Conservation (phyloP, 1,139 yeast genomes). For the Blastobotrys proliferans region DNA sequence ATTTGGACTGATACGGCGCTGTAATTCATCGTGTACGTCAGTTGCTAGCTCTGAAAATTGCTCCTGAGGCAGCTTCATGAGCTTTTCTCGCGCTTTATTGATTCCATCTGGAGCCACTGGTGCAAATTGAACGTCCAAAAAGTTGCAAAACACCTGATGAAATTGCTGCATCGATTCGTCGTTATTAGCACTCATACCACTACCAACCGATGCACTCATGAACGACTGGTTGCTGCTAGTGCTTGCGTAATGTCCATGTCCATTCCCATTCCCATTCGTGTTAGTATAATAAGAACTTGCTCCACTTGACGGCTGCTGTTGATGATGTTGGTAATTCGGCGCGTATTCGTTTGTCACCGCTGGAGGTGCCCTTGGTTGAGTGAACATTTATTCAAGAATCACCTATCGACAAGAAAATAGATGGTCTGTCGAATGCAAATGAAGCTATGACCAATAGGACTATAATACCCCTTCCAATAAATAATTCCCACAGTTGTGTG, state of each 20-base stretch:
- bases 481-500: no score
- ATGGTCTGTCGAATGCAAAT: no score
- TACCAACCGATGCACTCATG: no score
- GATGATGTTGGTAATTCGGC: neutral
- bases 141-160: constrained; percentile 19
- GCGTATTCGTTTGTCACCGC: neutral
- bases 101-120: constrained; percentile 33
- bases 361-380: constrained; percentile 1
- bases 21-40: constrained; percentile 88
- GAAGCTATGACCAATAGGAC: no score
- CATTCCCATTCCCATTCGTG: no score
- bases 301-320: neutral
- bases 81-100: constrained; percentile 75
- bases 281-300: no score
- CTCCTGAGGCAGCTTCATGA: constrained; percentile 71
- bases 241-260: no score
- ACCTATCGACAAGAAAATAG: no score
- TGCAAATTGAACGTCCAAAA: constrained; percentile 11
- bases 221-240: no score
- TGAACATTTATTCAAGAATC: no score
- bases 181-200: constrained; percentile 6
- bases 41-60: constrained; percentile 88
- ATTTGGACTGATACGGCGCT: constrained; percentile 54
- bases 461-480: no score
- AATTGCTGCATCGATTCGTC: constrained; percentile 13